Base-by-base conservation (phyloP, 768 basidiomycete species). In the Stropharia rugosoannulata region DNA sequence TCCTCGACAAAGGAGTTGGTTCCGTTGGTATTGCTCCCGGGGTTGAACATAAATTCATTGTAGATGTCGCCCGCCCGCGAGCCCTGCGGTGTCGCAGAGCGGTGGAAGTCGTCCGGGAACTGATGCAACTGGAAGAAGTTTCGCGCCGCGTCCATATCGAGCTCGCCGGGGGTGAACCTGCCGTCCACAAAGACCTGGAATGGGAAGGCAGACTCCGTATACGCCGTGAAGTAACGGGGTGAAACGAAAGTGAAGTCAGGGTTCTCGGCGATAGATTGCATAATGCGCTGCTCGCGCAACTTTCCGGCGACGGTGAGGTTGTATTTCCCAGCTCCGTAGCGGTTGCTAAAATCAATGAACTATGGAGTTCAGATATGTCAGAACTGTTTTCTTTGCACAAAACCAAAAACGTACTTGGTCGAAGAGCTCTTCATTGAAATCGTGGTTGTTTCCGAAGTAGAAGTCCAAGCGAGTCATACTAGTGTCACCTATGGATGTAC, bases 321-420 rank as follows among this genome's bases (percentile, higher is more conserved):
- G 51, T 66, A 67, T 11, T 62, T 62, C 46, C 66, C 66, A 19
- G 42, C 63, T 35, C 66, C 66, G 39, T 58, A 67, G 29, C 57
- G 35, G 56, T 66, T 63, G 47, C 61, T 62, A 43, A 58, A 64
- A 29, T 60, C 56, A 18, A 57, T 38, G 41, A 67, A 54, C 66
- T 67, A 12, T 10, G 29, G 7, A 7, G 9, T 32, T 32, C 3
- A 32, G 6, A 10, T 32, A 7, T 10, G 29, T 29, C 27, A 32
- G 6, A 10, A 7, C 7, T 32, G 29, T 6, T 10, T 32, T 32
- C 22, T 22, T 32, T 32, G 2, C 6, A 1, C 1, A 32, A 10
- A 32, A 32, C 5, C 5, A 32, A 10, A 10, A 7, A 32, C 45
- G 7, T 27, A 46, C 45, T 27, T 46, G 45, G 10, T 25, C 19